Evolutionary conservation across 352 stramenopile genomes (phyloP), one percentile per base, ranked within the genome.

Genomic region (Chrysophaeum taylorii): DNA sequence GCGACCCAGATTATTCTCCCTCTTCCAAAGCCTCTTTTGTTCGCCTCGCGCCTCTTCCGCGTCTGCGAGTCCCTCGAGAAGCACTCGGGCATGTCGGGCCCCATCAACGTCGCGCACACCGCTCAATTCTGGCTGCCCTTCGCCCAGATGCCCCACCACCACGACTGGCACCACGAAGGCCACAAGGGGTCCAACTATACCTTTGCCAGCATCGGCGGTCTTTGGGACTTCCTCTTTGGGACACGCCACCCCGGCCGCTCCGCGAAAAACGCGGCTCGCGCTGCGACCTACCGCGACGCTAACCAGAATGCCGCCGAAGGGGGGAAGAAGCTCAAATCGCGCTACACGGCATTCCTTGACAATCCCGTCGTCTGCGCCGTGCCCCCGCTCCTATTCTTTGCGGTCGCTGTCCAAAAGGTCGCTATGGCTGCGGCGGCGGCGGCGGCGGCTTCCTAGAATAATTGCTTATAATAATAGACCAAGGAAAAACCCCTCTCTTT

Each of bases 101-200:
- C 33, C 5, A 60, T 73, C n/a, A 76, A 76, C 43, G 1, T 76
- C 4, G 52, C 52, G 23, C 41, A 76, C 53, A 54, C 25, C 21
- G 36, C 39, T 9, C 57, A 66, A 48, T 54, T 29, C 15, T 63
- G 35, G 33, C 39, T 76, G 16, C 67, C 67, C 50, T 76, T 52
- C 41, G 72, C 72, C 18, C 68, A 73, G 60, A 76, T 76, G 72
- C 72, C 72, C 21, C 72, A 76, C 42, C 72, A 76, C 50, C 72
- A 76, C 53, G 72, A 76, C 70, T 76, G 72, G 72, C 72, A 76
- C 53, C 72, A 76, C 63, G 72, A 76, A 50, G 72, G 72, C 37
- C 69, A 62, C 67, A 74, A 68, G 18, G 52, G 52, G 14, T 66
- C 18, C 41, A 76, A 76, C 60, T 76, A 73, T 43, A 76, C 72